Base-by-base conservation (phyloP, 2,329 filamentous ascomycete species). In the Diaporthe ampelina region DNA sequence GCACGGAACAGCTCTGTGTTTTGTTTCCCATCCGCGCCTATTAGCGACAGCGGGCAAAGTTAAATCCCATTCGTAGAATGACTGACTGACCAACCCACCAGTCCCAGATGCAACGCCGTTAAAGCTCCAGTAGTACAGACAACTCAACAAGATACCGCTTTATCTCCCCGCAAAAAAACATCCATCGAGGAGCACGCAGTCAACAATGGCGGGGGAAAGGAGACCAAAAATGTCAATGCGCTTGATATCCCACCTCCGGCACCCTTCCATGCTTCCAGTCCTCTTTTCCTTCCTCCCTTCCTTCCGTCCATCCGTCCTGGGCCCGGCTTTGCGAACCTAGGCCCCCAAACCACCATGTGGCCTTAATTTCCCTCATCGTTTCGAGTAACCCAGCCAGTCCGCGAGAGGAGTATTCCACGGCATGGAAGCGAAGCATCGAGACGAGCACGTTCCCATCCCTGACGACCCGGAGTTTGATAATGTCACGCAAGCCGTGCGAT, bases 161-260 rank as follows among this genome's bases (percentile, higher is more conserved):
- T 8, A 74, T 69, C 70, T 58, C 70, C 73, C 40, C 37, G 61
- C 58, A 48, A 50, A 50, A 70, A 57, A 70, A 3, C 63, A 43
- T 43, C 48, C 56, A 57, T 56, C 43, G 35, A 74, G 40, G 54
- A 40, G 5, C 37, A 43, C 17, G 32, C 50, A 50, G 40, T 24
- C 32, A 13, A 48, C 59, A 45, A 45, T 26, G 37, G 35, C 10
- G 17, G n/a, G 43, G 45, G 13, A 9, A n/a, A 24, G 13, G 40
- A 43, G 10, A 52, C n/a, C 48, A 52, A n/a, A 52, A 69, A 63
- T 3, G 48, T 63, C 56, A 71, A 70, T 70, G 70, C 71, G 73
- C 73, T 75, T 73, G 73, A 48, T 50, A 56, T 63, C 24, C 70
- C 13, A 8, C 26, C 57, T 26, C 35, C 40, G 4, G 8, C 45